Percentiles rank a stretch among this genome's conserved stretches.
Conservation (phyloP, 768 basidiomycete species). For the Lentinus tigrinus region DNA sequence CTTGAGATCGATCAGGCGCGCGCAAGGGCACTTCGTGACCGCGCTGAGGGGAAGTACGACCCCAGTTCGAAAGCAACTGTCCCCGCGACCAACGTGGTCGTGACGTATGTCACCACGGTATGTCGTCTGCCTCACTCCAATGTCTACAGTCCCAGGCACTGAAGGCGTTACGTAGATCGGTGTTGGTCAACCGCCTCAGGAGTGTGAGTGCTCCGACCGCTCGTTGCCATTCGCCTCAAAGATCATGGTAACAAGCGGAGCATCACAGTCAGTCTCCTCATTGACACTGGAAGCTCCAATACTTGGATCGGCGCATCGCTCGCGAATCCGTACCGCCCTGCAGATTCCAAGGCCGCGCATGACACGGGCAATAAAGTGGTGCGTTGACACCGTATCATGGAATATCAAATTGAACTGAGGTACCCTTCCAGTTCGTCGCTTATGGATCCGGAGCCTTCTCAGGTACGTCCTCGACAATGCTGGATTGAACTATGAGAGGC, state of each 20-base stretch:
- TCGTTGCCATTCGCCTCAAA: neutral
- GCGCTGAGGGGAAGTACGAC: neutral
- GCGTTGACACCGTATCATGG: slow-evolving; percentile 24
- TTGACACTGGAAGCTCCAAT: slow-evolving; percentile 54
- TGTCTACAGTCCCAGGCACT: neutral
- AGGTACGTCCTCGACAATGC: slow-evolving; percentile 32
- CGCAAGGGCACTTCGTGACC: slow-evolving; percentile 7
- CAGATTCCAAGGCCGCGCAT: slow-evolving; percentile 40
- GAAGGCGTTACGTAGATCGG: slow-evolving; percentile 4
- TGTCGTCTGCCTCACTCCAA: neutral
- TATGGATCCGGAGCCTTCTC: slow-evolving; percentile 52
- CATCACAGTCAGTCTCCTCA: slow-evolving; percentile 39
- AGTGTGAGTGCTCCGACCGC: neutral
- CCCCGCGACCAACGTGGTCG: slow-evolving; percentile 17
- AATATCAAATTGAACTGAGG: too few relatives aligned
- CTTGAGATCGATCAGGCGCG: slow-evolving; percentile 18
- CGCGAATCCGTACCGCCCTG: slow-evolving; percentile 38
- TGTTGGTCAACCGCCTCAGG: slow-evolving; percentile 11
- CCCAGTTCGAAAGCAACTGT: neutral
- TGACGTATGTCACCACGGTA: slow-evolving; percentile 25
- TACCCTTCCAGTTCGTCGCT: slow-evolving; percentile 37
- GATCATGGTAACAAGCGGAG: slow-evolving; percentile 18
- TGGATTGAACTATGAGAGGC: too few relatives aligned
- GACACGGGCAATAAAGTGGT: slow-evolving; percentile 28
- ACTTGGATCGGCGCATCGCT: slow-evolving; percentile 52